Percentiles rank a stretch among this genome's conserved stretches.
Evolutionary conservation across 345 rosid species (phyloP).

Genomic region (Fremontodendron californicum): DNA sequence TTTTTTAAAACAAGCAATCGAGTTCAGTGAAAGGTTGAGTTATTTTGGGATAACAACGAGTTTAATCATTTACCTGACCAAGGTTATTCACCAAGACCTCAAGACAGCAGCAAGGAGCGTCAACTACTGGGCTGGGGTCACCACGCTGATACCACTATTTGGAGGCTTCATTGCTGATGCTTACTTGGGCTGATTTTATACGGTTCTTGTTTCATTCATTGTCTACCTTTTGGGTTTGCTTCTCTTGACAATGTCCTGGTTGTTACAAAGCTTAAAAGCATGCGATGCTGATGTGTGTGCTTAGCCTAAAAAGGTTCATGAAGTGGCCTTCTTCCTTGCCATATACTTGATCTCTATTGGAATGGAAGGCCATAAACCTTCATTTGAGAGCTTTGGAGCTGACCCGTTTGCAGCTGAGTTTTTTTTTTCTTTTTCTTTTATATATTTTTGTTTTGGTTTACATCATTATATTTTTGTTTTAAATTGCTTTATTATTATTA

Average conservation of each 20-base stretch:
- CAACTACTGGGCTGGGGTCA: conserved; percentile 90
- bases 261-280: conserved; percentile 60
- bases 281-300: conserved; percentile 30
- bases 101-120: conserved; percentile 75
- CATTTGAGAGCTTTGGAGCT: conserved; percentile 92
- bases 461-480: no score
- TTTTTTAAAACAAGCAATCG: no score
- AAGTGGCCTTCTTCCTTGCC: conserved; percentile 62
- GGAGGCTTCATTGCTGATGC: conserved; percentile 95
- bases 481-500: no score
- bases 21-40: no score
- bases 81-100: conserved; percentile 75
- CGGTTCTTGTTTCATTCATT: conserved; percentile 55
- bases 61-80: conserved; percentile 75
- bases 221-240: conserved; percentile 67
- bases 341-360: conserved; percentile 79
- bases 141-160: conserved; percentile 81
- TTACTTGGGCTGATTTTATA: conserved; percentile 65
- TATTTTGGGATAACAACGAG: conserved; percentile 85
- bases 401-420: conserved; percentile 90
- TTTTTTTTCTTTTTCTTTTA: no score
- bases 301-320: conserved; percentile 66
- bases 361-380: conserved; percentile 89
- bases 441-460: no score
- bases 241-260: conserved; percentile 67